Conservation (phyloP, 2,329 filamentous ascomycete genomes). For the Nannizziopsis arthrosporioides region DNA sequence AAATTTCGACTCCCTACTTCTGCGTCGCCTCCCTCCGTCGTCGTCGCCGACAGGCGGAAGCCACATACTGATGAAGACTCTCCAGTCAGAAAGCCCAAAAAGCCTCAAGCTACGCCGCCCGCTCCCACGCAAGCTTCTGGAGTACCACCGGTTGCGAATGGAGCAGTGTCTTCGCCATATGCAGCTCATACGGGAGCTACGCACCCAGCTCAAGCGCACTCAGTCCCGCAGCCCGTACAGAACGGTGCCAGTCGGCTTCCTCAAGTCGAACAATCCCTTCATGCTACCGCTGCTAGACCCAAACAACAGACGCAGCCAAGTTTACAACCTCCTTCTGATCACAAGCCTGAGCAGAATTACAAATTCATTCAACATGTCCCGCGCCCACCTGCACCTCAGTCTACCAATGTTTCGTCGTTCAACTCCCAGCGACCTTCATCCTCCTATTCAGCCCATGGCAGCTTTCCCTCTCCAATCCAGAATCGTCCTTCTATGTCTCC, state of each 20-base stretch:
- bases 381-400: slow-evolving; percentile 1
- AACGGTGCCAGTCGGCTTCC: not conserved
- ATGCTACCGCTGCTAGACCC: not conserved
- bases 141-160: slow-evolving; percentile 2
- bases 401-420: slow-evolving; percentile 19
- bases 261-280: not conserved
- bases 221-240: not conserved
- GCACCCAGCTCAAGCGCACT: not conserved
- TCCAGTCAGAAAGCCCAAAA: slow-evolving; percentile 20
- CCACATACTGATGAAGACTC: slow-evolving; percentile 17
- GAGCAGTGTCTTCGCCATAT: not conserved
- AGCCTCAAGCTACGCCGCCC: slow-evolving; percentile 5
- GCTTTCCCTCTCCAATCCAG: slow-evolving; percentile 31
- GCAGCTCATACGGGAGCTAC: not conserved
- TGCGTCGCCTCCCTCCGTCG: slow-evolving; percentile 30
- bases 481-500: slow-evolving; percentile 39
- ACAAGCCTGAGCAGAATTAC: slow-evolving; percentile 1
- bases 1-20: slow-evolving; percentile 46
- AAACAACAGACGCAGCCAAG: not conserved
- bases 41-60: slow-evolving; percentile 5
- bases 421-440: slow-evolving; percentile 31
- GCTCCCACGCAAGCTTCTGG: not conserved
- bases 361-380: slow-evolving; percentile 14
- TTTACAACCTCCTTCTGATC: not conserved
- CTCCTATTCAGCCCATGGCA: slow-evolving; percentile 29